A percentile compares a stretch with the other conserved stretches of the same genome.
phyloP scores from a whole-genome alignment of 2,329 filamentous ascomycete genomes.

The Tothia fuscella region DNA sequence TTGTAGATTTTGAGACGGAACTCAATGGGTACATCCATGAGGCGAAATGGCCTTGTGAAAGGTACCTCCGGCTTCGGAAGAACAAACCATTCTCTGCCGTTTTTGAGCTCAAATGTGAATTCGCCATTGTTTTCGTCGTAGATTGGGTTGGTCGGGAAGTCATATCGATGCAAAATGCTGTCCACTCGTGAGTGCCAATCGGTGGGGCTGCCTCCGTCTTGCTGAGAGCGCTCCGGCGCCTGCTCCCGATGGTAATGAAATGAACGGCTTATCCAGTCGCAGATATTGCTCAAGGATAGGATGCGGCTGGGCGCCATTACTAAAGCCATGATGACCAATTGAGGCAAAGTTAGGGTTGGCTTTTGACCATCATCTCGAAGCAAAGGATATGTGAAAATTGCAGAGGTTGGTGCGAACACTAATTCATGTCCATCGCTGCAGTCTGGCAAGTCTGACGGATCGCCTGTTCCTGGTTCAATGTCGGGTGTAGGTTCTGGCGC shows the following conservation, averaged over 20 bases:
- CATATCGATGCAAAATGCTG: slow-evolving; percentile 2
- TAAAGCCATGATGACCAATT: neutral
- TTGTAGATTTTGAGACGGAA: slow-evolving; percentile 1
- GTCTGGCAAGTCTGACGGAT: too few relatives aligned
- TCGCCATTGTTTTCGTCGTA: neutral
- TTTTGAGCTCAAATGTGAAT: neutral
- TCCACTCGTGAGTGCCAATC: neutral
- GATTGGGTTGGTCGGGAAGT: neutral
- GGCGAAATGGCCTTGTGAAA: neutral
- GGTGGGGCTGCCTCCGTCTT: neutral
- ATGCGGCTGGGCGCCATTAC: neutral
- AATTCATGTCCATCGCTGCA: too few relatives aligned
- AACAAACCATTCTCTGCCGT: slow-evolving; percentile 4
- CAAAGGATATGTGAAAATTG: too few relatives aligned
- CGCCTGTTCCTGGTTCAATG: too few relatives aligned
- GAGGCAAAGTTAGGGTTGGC: neutral
- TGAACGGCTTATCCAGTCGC: slow-evolving; percentile 2
- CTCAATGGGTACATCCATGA: slow-evolving; percentile 3
- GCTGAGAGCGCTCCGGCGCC: neutral
- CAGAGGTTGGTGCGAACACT: too few relatives aligned
- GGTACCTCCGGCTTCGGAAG: neutral
- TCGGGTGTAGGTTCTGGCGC: too few relatives aligned
- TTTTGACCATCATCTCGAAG: slow-evolving; percentile 2
- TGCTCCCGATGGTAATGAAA: neutral
- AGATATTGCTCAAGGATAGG: neutral